A percentile compares a stretch with the other conserved stretches of the same genome.
These are phyloP conservation scores for Juncus inflexus DNA, from an alignment of 176 grass and related monocot genomes.

Conservation along the genomic window DNA sequence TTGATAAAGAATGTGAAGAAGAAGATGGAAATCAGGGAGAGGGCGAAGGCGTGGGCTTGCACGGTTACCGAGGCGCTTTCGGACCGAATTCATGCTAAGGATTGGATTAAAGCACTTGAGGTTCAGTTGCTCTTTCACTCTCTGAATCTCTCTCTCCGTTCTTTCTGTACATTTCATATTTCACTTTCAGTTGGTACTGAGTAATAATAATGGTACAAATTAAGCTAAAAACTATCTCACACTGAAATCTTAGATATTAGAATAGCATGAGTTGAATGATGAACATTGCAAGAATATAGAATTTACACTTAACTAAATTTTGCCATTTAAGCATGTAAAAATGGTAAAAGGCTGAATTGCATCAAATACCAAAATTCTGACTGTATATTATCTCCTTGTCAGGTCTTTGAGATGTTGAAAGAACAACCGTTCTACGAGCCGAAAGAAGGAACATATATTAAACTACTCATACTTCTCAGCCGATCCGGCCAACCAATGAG, in stretches of 20 bases:
- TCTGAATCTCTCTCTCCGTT: neutral
- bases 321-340: no score
- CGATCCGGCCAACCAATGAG: conserved; percentile 47
- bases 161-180: neutral
- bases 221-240: no score
- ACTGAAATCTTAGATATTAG: no score
- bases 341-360: neutral
- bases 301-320: no score
- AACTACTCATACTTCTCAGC: conserved; percentile 63
- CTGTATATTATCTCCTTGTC: neutral
- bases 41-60: conserved; percentile 69
- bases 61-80: conserved; percentile 78
- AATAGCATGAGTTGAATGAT: no score
- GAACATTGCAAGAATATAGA: no score
- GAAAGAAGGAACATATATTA: conserved; percentile 84
- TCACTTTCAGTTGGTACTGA: no score
- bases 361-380: neutral
- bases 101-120: conserved; percentile 63
- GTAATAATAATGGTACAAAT: no score
- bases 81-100: conserved; percentile 51
- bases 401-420: conserved; percentile 83
- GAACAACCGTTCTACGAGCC: conserved; percentile 75
- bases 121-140: conserved; percentile 19
- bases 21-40: conserved; percentile 44
- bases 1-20: conserved; percentile 73